A percentile compares a stretch with the other conserved stretches of the same genome.
These are phyloP conservation scores for Tulasnella sp. DNA, from an alignment of 768 basidiomycete species.

Conservation along the genomic window DNA sequence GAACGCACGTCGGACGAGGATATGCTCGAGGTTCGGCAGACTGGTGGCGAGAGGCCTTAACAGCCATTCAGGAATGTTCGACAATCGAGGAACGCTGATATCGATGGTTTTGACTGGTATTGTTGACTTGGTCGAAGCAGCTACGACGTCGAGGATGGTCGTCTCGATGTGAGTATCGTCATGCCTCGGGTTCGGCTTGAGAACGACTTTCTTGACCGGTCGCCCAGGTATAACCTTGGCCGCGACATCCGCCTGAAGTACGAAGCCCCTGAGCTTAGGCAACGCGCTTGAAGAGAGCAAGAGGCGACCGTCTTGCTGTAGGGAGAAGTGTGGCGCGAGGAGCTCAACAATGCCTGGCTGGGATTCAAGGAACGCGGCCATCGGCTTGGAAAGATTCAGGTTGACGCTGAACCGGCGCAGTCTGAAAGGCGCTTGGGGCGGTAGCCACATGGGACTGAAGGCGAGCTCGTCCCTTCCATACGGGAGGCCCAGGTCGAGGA, in stretches of 20 bases:
- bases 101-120: not conserved
- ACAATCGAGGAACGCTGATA: not conserved
- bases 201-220: not conserved
- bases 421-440: conserved; percentile 1
- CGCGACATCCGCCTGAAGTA: not conserved
- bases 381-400: not conserved
- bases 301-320: not conserved
- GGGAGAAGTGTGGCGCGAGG: conserved; percentile 1
- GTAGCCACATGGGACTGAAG: not conserved
- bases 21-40: not conserved
- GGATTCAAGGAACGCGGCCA: not conserved
- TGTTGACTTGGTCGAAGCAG: not conserved
- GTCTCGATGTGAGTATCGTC: not conserved
- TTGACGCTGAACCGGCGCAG: conserved; percentile 9
- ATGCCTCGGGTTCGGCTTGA: not conserved
- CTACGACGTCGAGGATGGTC: not conserved
- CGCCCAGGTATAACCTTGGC: not conserved
- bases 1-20: not conserved
- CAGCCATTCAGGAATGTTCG: not conserved
- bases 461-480: not conserved
- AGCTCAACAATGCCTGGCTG: conserved; percentile 8
- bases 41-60: not conserved
- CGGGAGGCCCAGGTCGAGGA: not conserved
- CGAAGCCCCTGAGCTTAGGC: not conserved
- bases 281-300: not conserved